Conservation (phyloP, 176 grass and related monocot genomes). For the Eremochloa ophiuroides region DNA sequence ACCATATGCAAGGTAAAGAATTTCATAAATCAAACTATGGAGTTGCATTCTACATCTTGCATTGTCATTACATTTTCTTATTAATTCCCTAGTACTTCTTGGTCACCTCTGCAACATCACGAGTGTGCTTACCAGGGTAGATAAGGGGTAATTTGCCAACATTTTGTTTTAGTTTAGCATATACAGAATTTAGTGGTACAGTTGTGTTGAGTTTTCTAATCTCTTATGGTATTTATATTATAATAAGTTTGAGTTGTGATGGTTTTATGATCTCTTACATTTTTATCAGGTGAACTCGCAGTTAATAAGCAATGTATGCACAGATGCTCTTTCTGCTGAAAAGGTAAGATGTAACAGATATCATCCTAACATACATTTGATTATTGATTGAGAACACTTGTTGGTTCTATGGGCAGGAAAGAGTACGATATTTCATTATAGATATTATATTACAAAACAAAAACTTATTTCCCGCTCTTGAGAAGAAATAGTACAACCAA, state of each 20-base stretch:
- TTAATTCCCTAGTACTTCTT: not conserved
- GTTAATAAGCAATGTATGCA: constrained; percentile 97
- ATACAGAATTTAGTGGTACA: not conserved
- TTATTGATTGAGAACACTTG: not conserved
- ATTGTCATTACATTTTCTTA: not conserved
- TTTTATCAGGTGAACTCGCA: constrained; percentile 91
- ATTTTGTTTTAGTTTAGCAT: not conserved
- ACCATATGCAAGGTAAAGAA: constrained; percentile 91
- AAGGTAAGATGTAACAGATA: constrained; percentile 56
- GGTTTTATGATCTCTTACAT: not conserved
- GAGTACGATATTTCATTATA: not conserved
- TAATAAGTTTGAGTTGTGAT: not conserved
- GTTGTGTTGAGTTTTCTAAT: not conserved
- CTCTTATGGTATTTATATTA: not conserved
- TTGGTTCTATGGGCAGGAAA: not conserved
- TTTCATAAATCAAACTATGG: constrained; percentile 1
- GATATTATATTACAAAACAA: not conserved
- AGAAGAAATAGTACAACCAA: not conserved
- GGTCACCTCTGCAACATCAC: not conserved
- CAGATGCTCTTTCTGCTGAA: constrained; percentile 91
- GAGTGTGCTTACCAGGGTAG: not conserved
- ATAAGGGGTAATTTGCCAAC: not conserved
- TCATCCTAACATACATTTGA: not conserved
- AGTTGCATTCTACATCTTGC: constrained; percentile 5
- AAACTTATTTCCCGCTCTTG: not conserved